Base-by-base conservation (phyloP, 2,329 filamentous ascomycete species). In the Aspergillus awamori region DNA sequence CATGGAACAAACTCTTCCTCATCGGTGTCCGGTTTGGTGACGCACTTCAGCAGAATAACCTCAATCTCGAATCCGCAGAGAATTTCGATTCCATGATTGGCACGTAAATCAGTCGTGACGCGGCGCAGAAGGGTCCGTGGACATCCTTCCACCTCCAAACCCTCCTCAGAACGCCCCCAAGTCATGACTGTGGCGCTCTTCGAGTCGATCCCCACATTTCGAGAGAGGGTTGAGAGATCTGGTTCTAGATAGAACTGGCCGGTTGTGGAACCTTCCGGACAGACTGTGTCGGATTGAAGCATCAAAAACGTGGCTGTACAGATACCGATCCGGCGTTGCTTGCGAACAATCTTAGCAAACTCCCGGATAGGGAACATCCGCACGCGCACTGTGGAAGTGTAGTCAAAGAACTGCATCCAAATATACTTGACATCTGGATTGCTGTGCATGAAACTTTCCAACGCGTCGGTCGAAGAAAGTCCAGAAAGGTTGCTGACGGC, bases 21-120 rank as follows among this genome's bases (percentile, higher is more conserved):
- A 6, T 56, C 73, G 2, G 70, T 64, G 8, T 71, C 65, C 15
- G 74, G 64, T 26, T 75, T 67, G 7, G 70, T 67, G 36, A 75
- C 69, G 20, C 82, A 82, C 43, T 82, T 82, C 65, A 94, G 79
- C 65, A 96, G 87, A 1, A 91, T 82, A 8, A 95, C 85, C 74
- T 96, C 92, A 43, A 96, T 86, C 74, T 96, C 92, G 66, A 95
- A 96, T 0, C 92, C 92, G 15, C 92, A 76, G 0, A 88, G 80
- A 52, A 93, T 86, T 3, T 81, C 75, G 2, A 92, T 79, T 1
- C 81, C 80, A 39, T 81, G 75, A 5, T 85, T 79, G 2, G 84
- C 78, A 1, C 82, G 77, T 0, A 89, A 83, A 5, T 77, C 76
- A 0, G 82, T 77, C 1, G 89, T 70, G 0, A 87, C 79, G 3